A percentile compares a stretch with the other conserved stretches of the same genome.
Evolutionary conservation across 1,284 basidiomycete genomes (phyloP).

Genomic region (Heterobasidion occidentale): DNA sequence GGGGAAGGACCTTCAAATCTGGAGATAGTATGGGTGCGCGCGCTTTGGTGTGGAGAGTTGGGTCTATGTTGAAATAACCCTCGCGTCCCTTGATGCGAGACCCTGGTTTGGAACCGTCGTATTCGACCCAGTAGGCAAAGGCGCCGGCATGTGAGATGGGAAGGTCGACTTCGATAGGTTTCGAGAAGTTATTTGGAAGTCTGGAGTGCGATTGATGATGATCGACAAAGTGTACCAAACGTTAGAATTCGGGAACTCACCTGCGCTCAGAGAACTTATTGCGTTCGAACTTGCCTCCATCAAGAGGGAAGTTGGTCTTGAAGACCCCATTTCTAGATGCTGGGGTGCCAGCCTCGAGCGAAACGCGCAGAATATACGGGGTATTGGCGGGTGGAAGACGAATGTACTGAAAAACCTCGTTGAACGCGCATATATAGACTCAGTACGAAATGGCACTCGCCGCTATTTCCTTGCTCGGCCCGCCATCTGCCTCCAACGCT

Average conservation of each 20-base stretch:
- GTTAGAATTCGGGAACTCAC: constrained; percentile 37
- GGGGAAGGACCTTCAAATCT: constrained; percentile 44
- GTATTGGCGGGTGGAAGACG: constrained; percentile 86
- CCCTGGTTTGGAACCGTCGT: constrained; percentile 55
- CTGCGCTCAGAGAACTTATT: constrained; percentile 69
- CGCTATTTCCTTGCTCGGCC: constrained; percentile 75
- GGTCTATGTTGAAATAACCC: constrained; percentile 95
- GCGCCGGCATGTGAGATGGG: constrained; percentile 93
- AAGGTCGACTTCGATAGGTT: constrained; percentile 86
- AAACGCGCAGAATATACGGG: constrained; percentile 86
- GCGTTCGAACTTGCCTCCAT: constrained; percentile 80
- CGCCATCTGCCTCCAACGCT: constrained; percentile 80
- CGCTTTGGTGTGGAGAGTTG: constrained; percentile 67
- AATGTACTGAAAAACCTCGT: constrained; percentile 60
- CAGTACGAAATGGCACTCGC: constrained; percentile 37
- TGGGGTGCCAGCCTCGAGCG: constrained; percentile 82
- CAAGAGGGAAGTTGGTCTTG: constrained; percentile 91
- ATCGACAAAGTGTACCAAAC: background rate
- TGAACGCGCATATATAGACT: constrained; percentile 9
- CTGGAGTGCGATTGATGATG: constrained; percentile 27
- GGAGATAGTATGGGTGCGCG: constrained; percentile 66
- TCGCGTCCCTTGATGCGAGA: constrained; percentile 70
- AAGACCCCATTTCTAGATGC: constrained; percentile 85
- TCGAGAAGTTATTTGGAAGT: constrained; percentile 75
- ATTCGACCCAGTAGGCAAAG: constrained; percentile 91